Conservation (phyloP, 2,329 filamentous ascomycete genomes). For the Neofusicoccum sp. region DNA sequence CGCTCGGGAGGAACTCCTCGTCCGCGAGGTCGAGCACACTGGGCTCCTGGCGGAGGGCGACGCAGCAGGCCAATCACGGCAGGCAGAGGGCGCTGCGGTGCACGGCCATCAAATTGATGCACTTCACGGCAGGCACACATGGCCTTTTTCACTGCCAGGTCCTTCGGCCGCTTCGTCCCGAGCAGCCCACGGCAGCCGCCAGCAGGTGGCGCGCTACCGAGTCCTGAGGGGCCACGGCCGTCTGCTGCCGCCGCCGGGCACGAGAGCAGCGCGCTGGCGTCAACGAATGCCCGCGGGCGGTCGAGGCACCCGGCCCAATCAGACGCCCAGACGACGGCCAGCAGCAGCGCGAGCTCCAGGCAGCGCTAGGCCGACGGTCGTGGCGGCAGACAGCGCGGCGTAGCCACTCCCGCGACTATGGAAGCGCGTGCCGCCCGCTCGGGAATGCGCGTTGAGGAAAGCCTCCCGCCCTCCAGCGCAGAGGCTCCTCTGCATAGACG, state of each 20-base stretch:
- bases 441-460: too few species aligned
- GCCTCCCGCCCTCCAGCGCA: too few species aligned
- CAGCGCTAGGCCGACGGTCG: too few species aligned
- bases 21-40: conserved; percentile 6
- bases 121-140: background rate
- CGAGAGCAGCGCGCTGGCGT: background rate
- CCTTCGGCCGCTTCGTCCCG: background rate
- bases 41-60: conserved; percentile 6
- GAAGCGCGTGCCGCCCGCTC: too few species aligned
- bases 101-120: background rate
- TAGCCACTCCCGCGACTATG: too few species aligned
- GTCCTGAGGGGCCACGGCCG: background rate
- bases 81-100: background rate
- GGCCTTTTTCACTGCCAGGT: too few species aligned
- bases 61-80: conserved; percentile 12
- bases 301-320: background rate
- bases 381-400: too few species aligned
- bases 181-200: background rate
- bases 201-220: background rate
- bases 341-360: background rate
- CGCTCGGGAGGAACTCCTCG: conserved; percentile 11
- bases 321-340: background rate
- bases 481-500: background rate
- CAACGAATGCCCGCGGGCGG: too few species aligned
- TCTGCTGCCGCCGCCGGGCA: background rate